Percentiles rank a stretch among this genome's conserved stretches.
Conservation (phyloP, 306 rosid species). For the Cicer yamashitae region DNA sequence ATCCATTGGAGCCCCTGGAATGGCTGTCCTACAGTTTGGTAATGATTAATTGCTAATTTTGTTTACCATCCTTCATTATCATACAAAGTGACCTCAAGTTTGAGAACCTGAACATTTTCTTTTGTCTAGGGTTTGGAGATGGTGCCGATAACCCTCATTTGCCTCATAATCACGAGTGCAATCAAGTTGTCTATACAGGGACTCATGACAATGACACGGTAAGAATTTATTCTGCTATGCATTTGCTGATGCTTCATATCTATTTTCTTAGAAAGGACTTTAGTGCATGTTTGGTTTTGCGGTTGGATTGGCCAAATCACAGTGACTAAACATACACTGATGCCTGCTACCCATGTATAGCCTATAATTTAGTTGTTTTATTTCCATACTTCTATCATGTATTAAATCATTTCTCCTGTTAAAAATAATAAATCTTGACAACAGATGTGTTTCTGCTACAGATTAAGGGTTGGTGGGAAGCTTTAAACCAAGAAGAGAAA, state of each 20-base stretch:
- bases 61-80: conserved; percentile 26
- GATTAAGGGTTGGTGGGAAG: conserved; percentile 94
- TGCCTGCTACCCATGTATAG: not conserved
- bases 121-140: conserved; percentile 76
- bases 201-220: conserved; percentile 98
- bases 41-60: conserved; percentile 40
- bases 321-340: too few relatives aligned
- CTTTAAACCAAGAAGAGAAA: conserved; percentile 74
- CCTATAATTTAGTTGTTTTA: conserved; percentile 18
- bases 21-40: conserved; percentile 99
- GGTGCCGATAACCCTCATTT: conserved; percentile 82
- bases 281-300: not conserved
- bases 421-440: conserved; percentile 37
- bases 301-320: too few relatives aligned
- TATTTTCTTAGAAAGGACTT: conserved; percentile 18
- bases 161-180: conserved; percentile 92
- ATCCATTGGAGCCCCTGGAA: conserved; percentile 95
- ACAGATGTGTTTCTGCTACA: conserved; percentile 46
- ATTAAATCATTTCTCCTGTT: conserved; percentile 20
- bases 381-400: conserved; percentile 23
- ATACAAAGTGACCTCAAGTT: conserved; percentile 22
- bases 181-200: conserved; percentile 95
- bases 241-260: conserved; percentile 25
- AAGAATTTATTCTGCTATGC: conserved; percentile 45
- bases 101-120: conserved; percentile 22